These are phyloP conservation scores for Fusarium sp. DNA, from an alignment of 2,329 filamentous ascomycete species.

Conservation along the genomic window DNA sequence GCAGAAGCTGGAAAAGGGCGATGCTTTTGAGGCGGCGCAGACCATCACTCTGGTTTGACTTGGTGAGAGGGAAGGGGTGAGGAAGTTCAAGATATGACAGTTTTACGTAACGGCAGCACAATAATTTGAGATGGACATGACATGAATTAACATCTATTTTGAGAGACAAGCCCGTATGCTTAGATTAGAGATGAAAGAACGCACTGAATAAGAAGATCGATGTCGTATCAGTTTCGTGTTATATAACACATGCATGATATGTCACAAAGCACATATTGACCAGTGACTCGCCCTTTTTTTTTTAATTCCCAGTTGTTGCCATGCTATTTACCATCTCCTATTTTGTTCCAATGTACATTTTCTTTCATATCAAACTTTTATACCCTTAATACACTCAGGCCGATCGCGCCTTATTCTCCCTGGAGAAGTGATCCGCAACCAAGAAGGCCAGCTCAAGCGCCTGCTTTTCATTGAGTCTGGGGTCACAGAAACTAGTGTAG, in stretches of 20 bases:
- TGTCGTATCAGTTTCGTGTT: neutral
- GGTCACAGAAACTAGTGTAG: slow-evolving; percentile 97
- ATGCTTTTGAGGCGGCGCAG: slow-evolving; percentile 73
- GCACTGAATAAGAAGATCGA: slow-evolving; percentile 15
- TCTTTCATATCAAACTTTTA: neutral
- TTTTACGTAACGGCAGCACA: slow-evolving; percentile 27
- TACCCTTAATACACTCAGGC: neutral
- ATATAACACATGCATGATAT: neutral
- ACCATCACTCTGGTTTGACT: slow-evolving; percentile 59
- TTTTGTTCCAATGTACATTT: slow-evolving; percentile 3
- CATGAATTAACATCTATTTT: slow-evolving; percentile 29
- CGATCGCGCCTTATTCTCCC: slow-evolving; percentile 45
- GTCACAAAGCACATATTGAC: neutral
- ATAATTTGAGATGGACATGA: slow-evolving; percentile 37
- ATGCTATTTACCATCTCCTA: neutral
- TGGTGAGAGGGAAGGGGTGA: neutral
- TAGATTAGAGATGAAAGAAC: slow-evolving; percentile 23
- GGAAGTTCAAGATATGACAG: slow-evolving; percentile 35
- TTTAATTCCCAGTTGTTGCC: neutral
- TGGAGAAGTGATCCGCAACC: slow-evolving; percentile 82
- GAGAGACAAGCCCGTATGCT: slow-evolving; percentile 24
- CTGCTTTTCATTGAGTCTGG: slow-evolving; percentile 96
- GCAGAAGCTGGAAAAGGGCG: slow-evolving; percentile 86
- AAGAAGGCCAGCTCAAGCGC: slow-evolving; percentile 94
- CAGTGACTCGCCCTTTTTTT: neutral